These are phyloP conservation scores for Echinosophora koreensis DNA, from an alignment of 306 rosid genomes.

Conservation along the genomic window DNA sequence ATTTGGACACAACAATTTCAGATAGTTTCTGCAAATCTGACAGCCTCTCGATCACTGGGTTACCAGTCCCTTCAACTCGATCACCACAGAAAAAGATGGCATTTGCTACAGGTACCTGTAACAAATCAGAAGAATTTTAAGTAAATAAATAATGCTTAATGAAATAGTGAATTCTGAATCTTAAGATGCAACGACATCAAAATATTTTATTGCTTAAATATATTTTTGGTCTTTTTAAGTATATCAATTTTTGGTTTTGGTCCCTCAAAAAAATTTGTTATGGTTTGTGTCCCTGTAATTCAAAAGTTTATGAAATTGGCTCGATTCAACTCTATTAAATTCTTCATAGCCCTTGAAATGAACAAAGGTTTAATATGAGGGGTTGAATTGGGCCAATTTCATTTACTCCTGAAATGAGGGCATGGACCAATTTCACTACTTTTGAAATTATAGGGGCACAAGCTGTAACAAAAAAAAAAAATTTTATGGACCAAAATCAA, in stretches of 20 bases:
- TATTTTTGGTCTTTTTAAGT: neutral
- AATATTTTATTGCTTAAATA: neutral
- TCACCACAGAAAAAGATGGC: slow-evolving; percentile 84
- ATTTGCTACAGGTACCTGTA: slow-evolving; percentile 73
- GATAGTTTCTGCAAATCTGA: slow-evolving; percentile 75
- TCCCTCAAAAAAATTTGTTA: neutral
- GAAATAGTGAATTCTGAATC: slow-evolving; percentile 8
- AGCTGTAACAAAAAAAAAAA: too few relatives aligned
- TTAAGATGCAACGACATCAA: slow-evolving; percentile 4
- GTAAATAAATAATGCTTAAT: slow-evolving; percentile 23
- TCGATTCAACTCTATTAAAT: neutral
- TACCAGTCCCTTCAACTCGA: slow-evolving; percentile 75
- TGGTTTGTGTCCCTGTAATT: neutral
- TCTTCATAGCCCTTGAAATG: neutral
- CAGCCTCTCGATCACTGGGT: slow-evolving; percentile 78
- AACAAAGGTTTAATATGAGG: neutral
- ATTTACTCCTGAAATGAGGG: neutral
- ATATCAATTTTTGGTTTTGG: neutral
- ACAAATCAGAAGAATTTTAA: slow-evolving; percentile 15
- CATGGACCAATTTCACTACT: neutral
- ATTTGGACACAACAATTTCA: slow-evolving; percentile 74
- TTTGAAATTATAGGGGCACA: neutral
- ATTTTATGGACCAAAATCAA: neutral
- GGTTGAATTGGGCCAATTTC: neutral
- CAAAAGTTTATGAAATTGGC: neutral